phyloP scores from a whole-genome alignment of 371 early-diverging fungal genomes.

The Circinella minor region DNA sequence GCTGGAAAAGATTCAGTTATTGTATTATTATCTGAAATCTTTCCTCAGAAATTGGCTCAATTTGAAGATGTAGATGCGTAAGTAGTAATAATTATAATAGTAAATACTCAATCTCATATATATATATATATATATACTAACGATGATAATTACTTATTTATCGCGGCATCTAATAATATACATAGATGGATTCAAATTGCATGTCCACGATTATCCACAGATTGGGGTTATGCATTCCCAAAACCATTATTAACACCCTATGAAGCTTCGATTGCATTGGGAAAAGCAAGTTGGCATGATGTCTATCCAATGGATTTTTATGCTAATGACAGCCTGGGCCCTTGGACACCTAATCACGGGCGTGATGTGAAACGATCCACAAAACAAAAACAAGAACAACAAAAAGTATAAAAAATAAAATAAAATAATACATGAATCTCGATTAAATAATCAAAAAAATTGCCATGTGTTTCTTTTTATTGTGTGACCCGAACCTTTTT shows the following conservation, averaged over 20 bases:
- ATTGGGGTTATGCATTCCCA: conserved; percentile 98
- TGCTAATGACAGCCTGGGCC: conserved; percentile 88
- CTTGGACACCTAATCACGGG: conserved; percentile 94
- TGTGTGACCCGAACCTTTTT: too few relatives aligned
- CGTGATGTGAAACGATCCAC: conserved; percentile 39
- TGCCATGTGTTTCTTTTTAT: too few relatives aligned
- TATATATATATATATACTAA: too few relatives aligned
- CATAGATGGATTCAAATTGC: conserved; percentile 95
- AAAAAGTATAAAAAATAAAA: background rate
- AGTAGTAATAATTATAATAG: conserved; percentile 21
- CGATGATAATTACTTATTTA: background rate
- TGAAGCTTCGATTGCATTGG: conserved; percentile 91
- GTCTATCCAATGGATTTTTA: conserved; percentile 99
- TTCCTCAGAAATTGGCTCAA: conserved; percentile 88
- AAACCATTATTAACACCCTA: conserved; percentile 97
- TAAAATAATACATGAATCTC: background rate
- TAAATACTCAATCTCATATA: too few relatives aligned
- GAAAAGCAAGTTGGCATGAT: conserved; percentile 77
- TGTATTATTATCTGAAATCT: conserved; percentile 93
- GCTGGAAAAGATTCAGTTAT: conserved; percentile 72
- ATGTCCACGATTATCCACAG: conserved; percentile 98
- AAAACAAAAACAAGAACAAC: background rate
- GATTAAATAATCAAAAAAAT: too few relatives aligned
- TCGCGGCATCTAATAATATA: background rate
- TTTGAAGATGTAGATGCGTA: conserved; percentile 89